phyloP scores from a whole-genome alignment of 2,329 filamentous ascomycete genomes.

The Westerdykella ornata region DNA sequence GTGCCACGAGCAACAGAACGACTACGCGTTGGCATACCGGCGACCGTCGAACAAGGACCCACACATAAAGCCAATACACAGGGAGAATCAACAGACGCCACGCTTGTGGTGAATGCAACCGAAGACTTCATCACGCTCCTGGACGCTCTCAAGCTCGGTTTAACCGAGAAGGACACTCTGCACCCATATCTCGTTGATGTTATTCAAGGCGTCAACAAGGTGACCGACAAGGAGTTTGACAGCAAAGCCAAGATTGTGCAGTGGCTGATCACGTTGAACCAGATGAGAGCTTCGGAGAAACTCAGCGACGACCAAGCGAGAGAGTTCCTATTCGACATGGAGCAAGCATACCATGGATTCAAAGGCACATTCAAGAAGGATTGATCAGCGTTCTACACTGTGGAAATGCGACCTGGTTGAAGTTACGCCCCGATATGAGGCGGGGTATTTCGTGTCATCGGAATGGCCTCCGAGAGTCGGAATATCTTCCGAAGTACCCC shows the following conservation, averaged over 20 bases:
- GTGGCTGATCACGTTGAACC: slow-evolving; percentile 94
- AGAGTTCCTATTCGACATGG: slow-evolving; percentile 87
- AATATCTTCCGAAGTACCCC: too few relatives aligned
- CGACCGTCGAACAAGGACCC: slow-evolving; percentile 60
- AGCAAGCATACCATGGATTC: slow-evolving; percentile 89
- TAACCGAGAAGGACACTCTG: slow-evolving; percentile 92
- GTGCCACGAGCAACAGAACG: slow-evolving; percentile 90
- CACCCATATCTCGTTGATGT: slow-evolving; percentile 92
- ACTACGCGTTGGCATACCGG: slow-evolving; percentile 84
- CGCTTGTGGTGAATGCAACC: slow-evolving; percentile 78
- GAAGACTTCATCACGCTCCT: slow-evolving; percentile 99
- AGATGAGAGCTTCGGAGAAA: slow-evolving; percentile 94
- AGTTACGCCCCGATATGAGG: too few relatives aligned
- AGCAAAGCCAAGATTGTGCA: slow-evolving; percentile 95
- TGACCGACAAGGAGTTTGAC: slow-evolving; percentile 92
- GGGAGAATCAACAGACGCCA: slow-evolving; percentile 46
- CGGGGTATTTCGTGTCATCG: too few relatives aligned
- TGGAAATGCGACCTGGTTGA: too few relatives aligned
- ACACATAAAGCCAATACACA: slow-evolving; percentile 39
- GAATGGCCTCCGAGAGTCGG: too few relatives aligned
- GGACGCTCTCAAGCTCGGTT: slow-evolving; percentile 84
- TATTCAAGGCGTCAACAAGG: slow-evolving; percentile 94
- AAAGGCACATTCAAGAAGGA: slow-evolving; percentile 60
- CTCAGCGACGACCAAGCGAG: slow-evolving; percentile 78
- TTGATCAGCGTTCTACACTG: slow-evolving; percentile 9